Percentiles rank a stretch among this genome's conserved stretches.
These are phyloP conservation scores for Aspergillus sp. DNA, from an alignment of 2,329 filamentous ascomycete genomes.

Conservation along the genomic window DNA sequence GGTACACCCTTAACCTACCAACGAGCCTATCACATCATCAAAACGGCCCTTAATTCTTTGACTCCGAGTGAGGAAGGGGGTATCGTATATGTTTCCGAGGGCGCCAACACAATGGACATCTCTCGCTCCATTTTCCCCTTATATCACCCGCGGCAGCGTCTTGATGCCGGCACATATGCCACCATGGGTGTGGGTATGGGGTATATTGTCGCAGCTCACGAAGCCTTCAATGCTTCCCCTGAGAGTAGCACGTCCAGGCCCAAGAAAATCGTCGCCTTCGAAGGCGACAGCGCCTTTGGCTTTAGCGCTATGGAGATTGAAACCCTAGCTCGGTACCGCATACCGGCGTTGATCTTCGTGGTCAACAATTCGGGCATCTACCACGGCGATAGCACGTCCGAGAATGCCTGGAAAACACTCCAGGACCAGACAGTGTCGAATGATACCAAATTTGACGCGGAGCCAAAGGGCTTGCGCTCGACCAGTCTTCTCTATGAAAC, in stretches of 20 bases:
- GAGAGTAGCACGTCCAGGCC: conserved; percentile 11
- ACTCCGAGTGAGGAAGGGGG: conserved; percentile 47
- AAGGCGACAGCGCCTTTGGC: conserved; percentile 58
- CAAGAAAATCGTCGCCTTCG: conserved; percentile 58
- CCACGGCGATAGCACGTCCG: conserved; percentile 43
- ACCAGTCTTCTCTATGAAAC: conserved; percentile 56
- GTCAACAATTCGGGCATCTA: conserved; percentile 57
- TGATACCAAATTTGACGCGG: conserved; percentile 18
- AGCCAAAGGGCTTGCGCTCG: conserved; percentile 44
- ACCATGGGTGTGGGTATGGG: conserved; percentile 61
- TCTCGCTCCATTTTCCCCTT: conserved; percentile 56
- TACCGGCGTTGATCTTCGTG: conserved; percentile 57
- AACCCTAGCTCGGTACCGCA: conserved; percentile 56
- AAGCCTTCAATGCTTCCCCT: conserved; percentile 53
- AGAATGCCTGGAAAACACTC: conserved; percentile 46
- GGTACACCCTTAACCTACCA: conserved; percentile 50
- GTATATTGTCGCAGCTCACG: conserved; percentile 57
- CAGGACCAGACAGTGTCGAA: conserved; percentile 42
- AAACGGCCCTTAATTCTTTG: conserved; percentile 47
- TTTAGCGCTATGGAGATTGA: conserved; percentile 58
- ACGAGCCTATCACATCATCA: conserved; percentile 55
- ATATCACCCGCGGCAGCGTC: conserved; percentile 53
- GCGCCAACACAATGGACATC: conserved; percentile 63
- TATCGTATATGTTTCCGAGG: conserved; percentile 58
- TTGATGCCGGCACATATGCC: conserved; percentile 60